Base-by-base conservation (phyloP, 805 yeast genomes). In the Limtongia smithiae region DNA sequence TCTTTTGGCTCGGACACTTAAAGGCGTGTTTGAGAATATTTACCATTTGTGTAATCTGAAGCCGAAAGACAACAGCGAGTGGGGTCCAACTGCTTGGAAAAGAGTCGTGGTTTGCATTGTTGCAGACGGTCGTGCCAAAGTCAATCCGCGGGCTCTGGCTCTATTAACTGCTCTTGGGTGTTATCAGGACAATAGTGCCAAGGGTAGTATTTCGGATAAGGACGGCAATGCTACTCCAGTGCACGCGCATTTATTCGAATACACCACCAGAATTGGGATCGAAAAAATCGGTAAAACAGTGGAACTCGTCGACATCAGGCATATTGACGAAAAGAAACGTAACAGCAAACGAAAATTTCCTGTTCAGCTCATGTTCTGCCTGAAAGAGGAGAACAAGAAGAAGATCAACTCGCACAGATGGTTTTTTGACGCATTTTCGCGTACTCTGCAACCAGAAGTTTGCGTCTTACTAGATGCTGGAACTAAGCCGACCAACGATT, bases 11-110 rank as follows among this genome's bases (percentile, higher is more conserved):
- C 73, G 91, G 60, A 90, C 97, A 3, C 73, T 91, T 58, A 85
- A 86, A 63, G 97, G 97, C 58, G 86, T 88, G 11, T 87, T 91
- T 71, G 85, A 86, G 50, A 91, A 93, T 65, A 83, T 91, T 56
- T 75, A 80, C 55, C 82, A 89, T 65, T 73, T 93, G 62, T 76
- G 81, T 44, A 76, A 85, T 53, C 73, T 82, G 28, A 76, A 81
- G 54, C 65, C 73, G 18, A 79, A 85, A 1, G 76, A 79, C 12
- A 76, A 81, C 1, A 42, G 42, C 24, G 44, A 41, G 18, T 91
- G 98, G 98, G 97, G 97, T n/a, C 80, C 80, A 37, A 95, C 87
- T 50, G 81, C 95, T 0, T 91, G 97, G 97, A 88, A 90, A 60
- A 91, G 88, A 62, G 81, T 91, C 30, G 96, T 88, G 9, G 93